These are phyloP conservation scores for Boletus bicolor DNA, from an alignment of 768 basidiomycete species.

Conservation along the genomic window DNA sequence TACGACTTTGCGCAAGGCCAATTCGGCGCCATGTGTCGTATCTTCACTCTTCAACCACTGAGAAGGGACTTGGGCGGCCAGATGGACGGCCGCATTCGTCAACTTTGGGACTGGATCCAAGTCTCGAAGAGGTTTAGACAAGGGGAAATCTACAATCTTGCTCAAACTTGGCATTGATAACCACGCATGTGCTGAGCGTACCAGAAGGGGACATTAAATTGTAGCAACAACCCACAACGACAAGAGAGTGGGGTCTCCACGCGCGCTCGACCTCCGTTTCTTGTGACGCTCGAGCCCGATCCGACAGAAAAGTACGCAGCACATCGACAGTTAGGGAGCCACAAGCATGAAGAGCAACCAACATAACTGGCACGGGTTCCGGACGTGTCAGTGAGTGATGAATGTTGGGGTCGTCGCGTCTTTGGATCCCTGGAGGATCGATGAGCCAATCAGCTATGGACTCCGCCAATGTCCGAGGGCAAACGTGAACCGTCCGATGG, in stretches of 20 bases:
- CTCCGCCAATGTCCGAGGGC: constrained; percentile 41
- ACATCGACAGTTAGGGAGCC: constrained; percentile 70
- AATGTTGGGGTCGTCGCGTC: not conserved
- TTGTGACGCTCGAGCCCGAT: constrained; percentile 16
- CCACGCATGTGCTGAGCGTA: constrained; percentile 9
- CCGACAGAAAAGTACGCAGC: constrained; percentile 48
- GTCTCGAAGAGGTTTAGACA: constrained; percentile 35
- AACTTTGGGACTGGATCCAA: constrained; percentile 21
- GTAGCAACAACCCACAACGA: constrained; percentile 78
- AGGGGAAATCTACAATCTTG: constrained; percentile 49
- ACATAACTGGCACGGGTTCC: constrained; percentile 43
- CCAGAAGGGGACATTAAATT: constrained; percentile 61
- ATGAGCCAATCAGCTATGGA: constrained; percentile 54
- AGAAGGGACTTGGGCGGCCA: constrained; percentile 68
- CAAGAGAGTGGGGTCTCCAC: constrained; percentile 53
- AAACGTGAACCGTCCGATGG: constrained; percentile 57
- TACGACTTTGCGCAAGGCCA: constrained; percentile 64
- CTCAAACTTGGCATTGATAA: constrained; percentile 1
- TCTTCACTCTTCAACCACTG: constrained; percentile 50
- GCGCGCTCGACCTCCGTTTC: not conserved
- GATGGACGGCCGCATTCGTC: constrained; percentile 49
- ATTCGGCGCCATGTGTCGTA: constrained; percentile 35
- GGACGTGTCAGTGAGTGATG: not conserved
- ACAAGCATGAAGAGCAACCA: constrained; percentile 74
- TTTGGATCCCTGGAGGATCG: constrained; percentile 8